Conservation (phyloP, 1,284 basidiomycete genomes). For the Cryptococcus wingfieldii region DNA sequence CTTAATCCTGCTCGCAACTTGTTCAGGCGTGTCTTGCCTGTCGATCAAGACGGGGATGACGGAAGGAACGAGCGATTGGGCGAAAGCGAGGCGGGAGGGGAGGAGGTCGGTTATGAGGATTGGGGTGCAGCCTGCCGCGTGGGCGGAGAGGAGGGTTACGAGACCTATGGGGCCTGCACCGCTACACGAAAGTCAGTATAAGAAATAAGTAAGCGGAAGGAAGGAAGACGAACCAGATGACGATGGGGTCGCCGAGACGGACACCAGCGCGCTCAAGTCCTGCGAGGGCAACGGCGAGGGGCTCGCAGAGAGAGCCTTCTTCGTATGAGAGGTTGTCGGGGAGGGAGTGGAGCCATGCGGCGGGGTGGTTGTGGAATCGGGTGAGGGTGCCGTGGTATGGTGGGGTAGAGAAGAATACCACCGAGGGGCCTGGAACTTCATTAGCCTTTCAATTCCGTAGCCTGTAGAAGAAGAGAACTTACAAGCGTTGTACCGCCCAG, state of each 20-base stretch:
- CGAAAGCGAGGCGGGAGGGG: conserved; percentile 53
- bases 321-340: conserved; percentile 52
- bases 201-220: too few species aligned
- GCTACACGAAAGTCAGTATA: conserved; percentile 14
- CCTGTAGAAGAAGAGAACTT: conserved; percentile 5
- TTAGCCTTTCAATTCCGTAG: background rate
- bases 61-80: conserved; percentile 51
- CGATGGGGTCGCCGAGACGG: conserved; percentile 51
- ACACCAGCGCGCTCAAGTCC: conserved; percentile 54
- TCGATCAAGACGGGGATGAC: conserved; percentile 50
- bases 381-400: conserved; percentile 53
- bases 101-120: conserved; percentile 56
- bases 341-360: conserved; percentile 55
- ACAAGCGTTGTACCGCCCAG: conserved; percentile 55
- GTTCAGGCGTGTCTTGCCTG: conserved; percentile 33
- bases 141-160: conserved; percentile 53
- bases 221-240: conserved; percentile 45
- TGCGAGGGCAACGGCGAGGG: conserved; percentile 54
- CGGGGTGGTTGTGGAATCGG: conserved; percentile 55
- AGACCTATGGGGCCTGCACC: conserved; percentile 56
- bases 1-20: conserved; percentile 42
- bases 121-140: conserved; percentile 54
- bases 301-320: conserved; percentile 55
- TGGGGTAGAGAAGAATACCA: conserved; percentile 53
- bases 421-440: conserved; percentile 41